A percentile compares a stretch with the other conserved stretches of the same genome.
Conservation (phyloP, 2,329 filamentous ascomycete species). For the Calonectria montana region DNA sequence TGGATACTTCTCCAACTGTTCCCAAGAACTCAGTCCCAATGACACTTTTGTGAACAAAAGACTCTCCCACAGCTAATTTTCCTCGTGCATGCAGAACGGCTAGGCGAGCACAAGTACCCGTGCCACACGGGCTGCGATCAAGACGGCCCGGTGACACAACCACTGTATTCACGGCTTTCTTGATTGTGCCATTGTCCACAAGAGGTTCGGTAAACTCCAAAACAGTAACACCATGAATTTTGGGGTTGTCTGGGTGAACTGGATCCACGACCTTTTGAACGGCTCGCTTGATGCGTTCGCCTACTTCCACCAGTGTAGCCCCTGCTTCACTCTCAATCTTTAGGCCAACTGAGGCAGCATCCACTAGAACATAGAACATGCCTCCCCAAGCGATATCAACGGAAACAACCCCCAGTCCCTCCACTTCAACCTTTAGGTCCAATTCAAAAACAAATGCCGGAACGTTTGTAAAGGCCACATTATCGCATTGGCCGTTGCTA, state of each 20-base stretch:
- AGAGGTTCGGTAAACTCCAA: conserved; percentile 32
- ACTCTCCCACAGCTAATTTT: conserved; percentile 21
- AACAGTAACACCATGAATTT: conserved; percentile 27
- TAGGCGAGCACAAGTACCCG: conserved; percentile 29
- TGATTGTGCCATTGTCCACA: conserved; percentile 1
- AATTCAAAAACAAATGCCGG: conserved; percentile 33
- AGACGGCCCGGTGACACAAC: conserved; percentile 29
- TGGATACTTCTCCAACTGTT: conserved; percentile 5
- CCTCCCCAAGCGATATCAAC: conserved; percentile 32
- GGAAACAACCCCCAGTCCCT: conserved; percentile 18
- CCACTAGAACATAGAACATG: conserved; percentile 34
- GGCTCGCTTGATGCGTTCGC: conserved; percentile 31
- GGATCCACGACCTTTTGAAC: conserved; percentile 22
- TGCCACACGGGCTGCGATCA: conserved; percentile 31
- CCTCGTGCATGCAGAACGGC: conserved; percentile 28
- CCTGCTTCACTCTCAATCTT: conserved; percentile 27
- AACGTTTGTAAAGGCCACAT: conserved; percentile 31
- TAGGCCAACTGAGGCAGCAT: conserved; percentile 24
- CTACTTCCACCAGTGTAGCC: conserved; percentile 23
- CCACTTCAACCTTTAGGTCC: conserved; percentile 25
- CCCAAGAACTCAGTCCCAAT: conserved; percentile 30
- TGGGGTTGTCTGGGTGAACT: conserved; percentile 26
- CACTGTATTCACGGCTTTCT: conserved; percentile 26
- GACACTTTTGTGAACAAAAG: conserved; percentile 23
- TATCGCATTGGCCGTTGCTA: conserved; percentile 34